phyloP scores from a whole-genome alignment of 352 stramenopile species.

The Globisporangium ultimum region DNA sequence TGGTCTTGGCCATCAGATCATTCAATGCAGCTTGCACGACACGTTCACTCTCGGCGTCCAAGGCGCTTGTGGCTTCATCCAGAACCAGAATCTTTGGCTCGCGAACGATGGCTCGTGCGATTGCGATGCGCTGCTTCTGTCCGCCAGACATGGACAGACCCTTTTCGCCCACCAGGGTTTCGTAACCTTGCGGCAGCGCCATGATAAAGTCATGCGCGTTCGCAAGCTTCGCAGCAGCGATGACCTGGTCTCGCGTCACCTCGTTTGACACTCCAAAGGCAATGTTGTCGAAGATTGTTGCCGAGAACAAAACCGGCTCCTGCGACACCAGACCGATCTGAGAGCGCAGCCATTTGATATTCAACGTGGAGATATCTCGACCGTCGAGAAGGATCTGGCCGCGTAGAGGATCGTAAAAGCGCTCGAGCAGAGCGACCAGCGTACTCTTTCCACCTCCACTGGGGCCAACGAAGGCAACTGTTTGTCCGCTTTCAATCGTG shows the following conservation, averaged over 20 bases:
- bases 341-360: conserved; percentile 37
- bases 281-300: conserved; percentile 83
- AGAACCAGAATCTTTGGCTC: conserved; percentile 37
- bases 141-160: conserved; percentile 81
- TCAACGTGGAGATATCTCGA: conserved; percentile 44
- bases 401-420: conserved; percentile 74
- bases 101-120: conserved; percentile 77
- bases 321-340: conserved; percentile 49
- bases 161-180: conserved; percentile 21
- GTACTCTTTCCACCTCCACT: conserved; percentile 15
- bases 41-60: conserved; percentile 50
- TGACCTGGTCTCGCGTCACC: conserved; percentile 52
- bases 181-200: conserved; percentile 73
- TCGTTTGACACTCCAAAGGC: conserved; percentile 26
- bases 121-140: conserved; percentile 95
- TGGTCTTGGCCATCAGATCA: conserved; percentile 17
- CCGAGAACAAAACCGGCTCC: conserved; percentile 72
- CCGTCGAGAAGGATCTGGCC: conserved; percentile 72
- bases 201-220: conserved; percentile 45
- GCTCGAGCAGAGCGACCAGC: conserved; percentile 52
- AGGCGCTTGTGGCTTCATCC: conserved; percentile 58
- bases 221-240: conserved; percentile 30
- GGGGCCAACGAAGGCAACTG: conserved; percentile 10
- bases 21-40: conserved; percentile 34
- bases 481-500: conserved; percentile 28